These are phyloP conservation scores for Barnettozyma botsteinii DNA, from an alignment of 805 yeast genomes.

Conservation along the genomic window DNA sequence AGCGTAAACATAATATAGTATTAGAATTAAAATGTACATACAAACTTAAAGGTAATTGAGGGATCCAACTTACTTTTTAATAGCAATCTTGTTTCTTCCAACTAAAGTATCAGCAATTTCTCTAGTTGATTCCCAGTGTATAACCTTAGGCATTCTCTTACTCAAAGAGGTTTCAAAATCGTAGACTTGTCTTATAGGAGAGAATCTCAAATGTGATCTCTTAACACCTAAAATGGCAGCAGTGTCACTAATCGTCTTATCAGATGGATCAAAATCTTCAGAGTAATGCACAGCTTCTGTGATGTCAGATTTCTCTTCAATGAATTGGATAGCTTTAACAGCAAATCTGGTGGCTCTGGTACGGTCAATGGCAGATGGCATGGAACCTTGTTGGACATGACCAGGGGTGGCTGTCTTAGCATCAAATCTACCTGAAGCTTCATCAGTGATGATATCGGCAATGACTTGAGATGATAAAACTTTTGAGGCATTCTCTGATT, in stretches of 20 bases:
- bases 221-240: slow-evolving; percentile 82
- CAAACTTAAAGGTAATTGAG: too few species aligned
- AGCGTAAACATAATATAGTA: too few species aligned
- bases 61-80: too few species aligned
- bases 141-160: slow-evolving; percentile 81
- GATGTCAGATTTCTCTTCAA: slow-evolving; percentile 42
- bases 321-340: slow-evolving; percentile 60
- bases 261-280: slow-evolving; percentile 37
- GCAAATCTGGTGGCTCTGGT: slow-evolving; percentile 69
- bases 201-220: slow-evolving; percentile 68
- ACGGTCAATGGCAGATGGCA: slow-evolving; percentile 75
- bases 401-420: slow-evolving; percentile 81
- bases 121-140: slow-evolving; percentile 76
- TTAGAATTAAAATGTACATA: too few species aligned
- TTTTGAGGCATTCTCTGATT: slow-evolving; percentile 64
- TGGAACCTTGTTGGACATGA: slow-evolving; percentile 80
- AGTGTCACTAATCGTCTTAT: slow-evolving; percentile 39
- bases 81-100: slow-evolving; percentile 42
- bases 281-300: slow-evolving; percentile 41
- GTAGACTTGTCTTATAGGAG: slow-evolving; percentile 69
- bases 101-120: slow-evolving; percentile 81
- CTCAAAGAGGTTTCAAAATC: slow-evolving; percentile 80
- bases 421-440: slow-evolving; percentile 61
- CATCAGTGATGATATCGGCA: slow-evolving; percentile 62
- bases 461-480: slow-evolving; percentile 64